These are phyloP conservation scores for Psidium friedrichsthalianum DNA, from an alignment of 345 rosid genomes.

Conservation along the genomic window DNA sequence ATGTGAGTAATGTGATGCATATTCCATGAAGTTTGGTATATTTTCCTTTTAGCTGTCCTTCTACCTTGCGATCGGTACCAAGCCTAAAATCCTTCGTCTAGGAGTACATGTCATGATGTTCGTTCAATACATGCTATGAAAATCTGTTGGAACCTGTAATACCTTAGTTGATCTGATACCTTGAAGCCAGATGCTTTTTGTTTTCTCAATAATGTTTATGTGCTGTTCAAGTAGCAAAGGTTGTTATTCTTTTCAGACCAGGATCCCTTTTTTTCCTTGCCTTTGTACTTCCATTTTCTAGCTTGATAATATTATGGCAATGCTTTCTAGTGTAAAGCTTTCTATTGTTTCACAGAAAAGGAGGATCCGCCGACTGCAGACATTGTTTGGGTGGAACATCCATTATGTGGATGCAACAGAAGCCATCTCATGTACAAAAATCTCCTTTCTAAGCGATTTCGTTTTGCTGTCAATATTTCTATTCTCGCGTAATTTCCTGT, in stretches of 20 bases:
- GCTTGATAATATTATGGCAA: neutral
- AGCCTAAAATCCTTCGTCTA: too few relatives aligned
- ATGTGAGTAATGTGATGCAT: neutral
- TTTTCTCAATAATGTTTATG: neutral
- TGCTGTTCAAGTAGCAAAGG: neutral
- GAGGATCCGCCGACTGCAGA: constrained; percentile 49
- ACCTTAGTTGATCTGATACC: neutral
- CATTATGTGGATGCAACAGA: constrained; percentile 65
- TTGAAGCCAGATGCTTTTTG: neutral
- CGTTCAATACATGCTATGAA: neutral
- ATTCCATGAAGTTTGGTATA: neutral
- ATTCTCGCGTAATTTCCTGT: neutral
- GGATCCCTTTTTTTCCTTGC: neutral
- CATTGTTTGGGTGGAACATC: constrained; percentile 75
- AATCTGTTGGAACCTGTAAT: neutral
- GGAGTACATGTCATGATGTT: neutral
- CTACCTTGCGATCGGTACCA: too few relatives aligned
- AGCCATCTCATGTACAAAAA: constrained; percentile 40
- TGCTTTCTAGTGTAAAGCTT: neutral
- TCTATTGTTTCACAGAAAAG: constrained; percentile 46
- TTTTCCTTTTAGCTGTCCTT: neutral
- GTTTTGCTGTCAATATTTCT: neutral
- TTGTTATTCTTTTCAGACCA: neutral
- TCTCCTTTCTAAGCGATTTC: neutral
- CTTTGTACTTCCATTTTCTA: neutral